These are phyloP conservation scores for Aspergillus wentii DNA, from an alignment of 495 filamentous ascomycete species.

Conservation along the genomic window DNA sequence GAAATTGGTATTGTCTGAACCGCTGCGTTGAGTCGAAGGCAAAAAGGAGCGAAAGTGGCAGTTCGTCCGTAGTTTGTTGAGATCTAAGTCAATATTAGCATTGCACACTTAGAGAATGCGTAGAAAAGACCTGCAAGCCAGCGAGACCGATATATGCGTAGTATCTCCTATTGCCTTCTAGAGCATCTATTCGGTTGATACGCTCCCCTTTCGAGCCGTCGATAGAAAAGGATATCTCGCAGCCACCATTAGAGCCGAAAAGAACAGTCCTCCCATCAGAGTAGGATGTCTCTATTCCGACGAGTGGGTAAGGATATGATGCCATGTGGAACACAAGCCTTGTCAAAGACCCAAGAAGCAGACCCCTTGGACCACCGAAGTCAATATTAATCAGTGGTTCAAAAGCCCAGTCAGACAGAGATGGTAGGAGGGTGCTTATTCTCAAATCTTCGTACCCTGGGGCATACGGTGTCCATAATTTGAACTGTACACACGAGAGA, in stretches of 20 bases:
- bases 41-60: slow-evolving; percentile 6
- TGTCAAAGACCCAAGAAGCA: slow-evolving; percentile 5
- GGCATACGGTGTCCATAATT: slow-evolving; percentile 8
- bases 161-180: slow-evolving; percentile 3
- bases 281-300: slow-evolving; percentile 8
- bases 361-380: slow-evolving; percentile 8
- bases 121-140: slow-evolving; percentile 10
- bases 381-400: slow-evolving; percentile 12
- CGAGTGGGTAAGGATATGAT: slow-evolving; percentile 4
- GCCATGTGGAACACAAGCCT: slow-evolving; percentile 8
- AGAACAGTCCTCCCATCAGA: slow-evolving; percentile 1
- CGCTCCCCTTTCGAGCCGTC: slow-evolving; percentile 10
- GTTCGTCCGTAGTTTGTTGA: slow-evolving; percentile 11
- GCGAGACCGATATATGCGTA: neutral
- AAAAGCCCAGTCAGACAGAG: slow-evolving; percentile 1
- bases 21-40: neutral
- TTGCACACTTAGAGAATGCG: slow-evolving; percentile 5
- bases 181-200: slow-evolving; percentile 6
- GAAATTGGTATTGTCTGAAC: slow-evolving; percentile 4
- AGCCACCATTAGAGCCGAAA: slow-evolving; percentile 7
- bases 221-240: slow-evolving; percentile 7
- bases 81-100: slow-evolving; percentile 7
- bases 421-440: slow-evolving; percentile 8
- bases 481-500: slow-evolving; percentile 1
- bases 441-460: slow-evolving; percentile 4